Evolutionary conservation across 306 rosid genomes (phyloP), one percentile per base, ranked within the genome.

Genomic region (Carpinus viminea): DNA sequence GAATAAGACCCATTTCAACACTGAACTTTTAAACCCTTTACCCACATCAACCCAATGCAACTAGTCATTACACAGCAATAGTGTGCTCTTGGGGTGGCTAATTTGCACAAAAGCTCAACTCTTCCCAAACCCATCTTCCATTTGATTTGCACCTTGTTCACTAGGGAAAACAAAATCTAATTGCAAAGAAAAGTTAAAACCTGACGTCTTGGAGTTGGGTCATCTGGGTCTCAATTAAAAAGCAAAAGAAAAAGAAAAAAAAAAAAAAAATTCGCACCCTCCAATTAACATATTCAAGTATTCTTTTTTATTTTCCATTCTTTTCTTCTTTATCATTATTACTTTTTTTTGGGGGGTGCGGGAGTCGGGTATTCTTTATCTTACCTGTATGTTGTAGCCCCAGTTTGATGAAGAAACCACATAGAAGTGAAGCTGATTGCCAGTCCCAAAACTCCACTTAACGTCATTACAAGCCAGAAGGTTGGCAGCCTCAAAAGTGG

Each of bases 391-490:
- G 99, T 96, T 59, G 99, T 93, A 65, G 99, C 99, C 72, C 99
- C 91, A 9, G 99, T 96, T 83, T 96, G 97, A 86, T 90, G 98
- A 88, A 93, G 98, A 90, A 96, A 96, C 99, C 99, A 93, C 99
- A 96, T 91, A 26, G 99, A 96, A n/a, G 99, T 89, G 88, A 96
- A 96, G 88, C 98, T 93, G 83, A 96, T 96, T 43, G 93, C 98
- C 73, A 96, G 90, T 74, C 99, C 99, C 88, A 93, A 83, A 87
- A 91, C 65, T 75, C 99, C 99, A 74, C 99, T 96, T 18, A 90
- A 84, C 12, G 99, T 93, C 80, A 91, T 87, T 77, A 96, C 99
- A 82, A 90, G 15, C 99, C 99, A 96, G 91, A 96, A 93, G 85
- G 85, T 83, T 24, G 97, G 94, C 79, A 88, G 81, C 79, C 94